Percentiles rank a stretch among this genome's conserved stretches.
Conservation (phyloP, 441 rosid species). For the Melastoma candidum region DNA sequence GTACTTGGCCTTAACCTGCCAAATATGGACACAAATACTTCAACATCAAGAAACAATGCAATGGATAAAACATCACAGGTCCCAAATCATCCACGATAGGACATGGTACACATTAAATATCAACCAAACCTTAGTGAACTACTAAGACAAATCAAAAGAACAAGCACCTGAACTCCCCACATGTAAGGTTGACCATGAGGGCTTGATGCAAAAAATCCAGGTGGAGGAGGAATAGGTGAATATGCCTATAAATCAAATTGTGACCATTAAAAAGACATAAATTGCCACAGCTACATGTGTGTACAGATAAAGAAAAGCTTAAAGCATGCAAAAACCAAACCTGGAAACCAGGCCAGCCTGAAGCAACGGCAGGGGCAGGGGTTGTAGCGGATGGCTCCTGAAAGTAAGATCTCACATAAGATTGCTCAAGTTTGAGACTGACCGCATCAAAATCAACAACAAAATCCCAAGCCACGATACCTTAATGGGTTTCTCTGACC, state of each 20-base stretch:
- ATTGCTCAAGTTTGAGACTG: too few species aligned
- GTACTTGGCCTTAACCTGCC: too few species aligned
- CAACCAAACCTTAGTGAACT: not conserved
- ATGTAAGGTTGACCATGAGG: slow-evolving; percentile 96
- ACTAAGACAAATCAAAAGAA: not conserved
- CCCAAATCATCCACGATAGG: too few species aligned
- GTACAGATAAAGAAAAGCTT: not conserved
- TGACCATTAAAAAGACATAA: slow-evolving; percentile 11
- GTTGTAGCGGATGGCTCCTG: slow-evolving; percentile 65
- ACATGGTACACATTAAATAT: not conserved
- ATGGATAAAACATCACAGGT: too few species aligned
- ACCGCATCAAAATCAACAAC: not conserved
- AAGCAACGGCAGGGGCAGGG: slow-evolving; percentile 26
- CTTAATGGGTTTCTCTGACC: slow-evolving; percentile 54
- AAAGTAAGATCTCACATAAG: slow-evolving; percentile 12
- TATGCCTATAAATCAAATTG: slow-evolving; percentile 48
- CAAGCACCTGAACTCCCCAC: slow-evolving; percentile 96
- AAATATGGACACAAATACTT: too few species aligned
- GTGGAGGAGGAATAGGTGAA: slow-evolving; percentile 81
- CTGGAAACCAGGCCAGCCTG: slow-evolving; percentile 97
- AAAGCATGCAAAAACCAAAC: too few species aligned
- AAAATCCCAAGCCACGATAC: slow-evolving; percentile 21
- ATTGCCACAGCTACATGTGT: slow-evolving; percentile 8
- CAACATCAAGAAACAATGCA: too few species aligned
- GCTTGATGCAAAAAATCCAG: slow-evolving; percentile 82